Base-by-base conservation (phyloP, 352 stramenopile genomes). In the Phytophthora citricola region DNA sequence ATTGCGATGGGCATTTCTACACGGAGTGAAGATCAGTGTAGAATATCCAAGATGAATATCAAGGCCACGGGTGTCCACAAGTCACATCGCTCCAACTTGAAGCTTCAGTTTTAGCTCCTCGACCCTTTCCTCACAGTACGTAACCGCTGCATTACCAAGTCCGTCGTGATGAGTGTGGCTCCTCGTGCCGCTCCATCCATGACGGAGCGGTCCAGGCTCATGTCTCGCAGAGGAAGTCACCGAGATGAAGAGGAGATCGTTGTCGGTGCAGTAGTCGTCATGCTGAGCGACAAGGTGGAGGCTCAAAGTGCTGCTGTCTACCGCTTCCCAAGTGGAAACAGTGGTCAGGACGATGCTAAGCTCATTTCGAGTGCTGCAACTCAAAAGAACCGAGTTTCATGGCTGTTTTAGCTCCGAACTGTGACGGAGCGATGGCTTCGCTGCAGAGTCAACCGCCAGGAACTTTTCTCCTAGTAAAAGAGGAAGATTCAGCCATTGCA, bases 401-500 rank as follows among this genome's bases (percentile, higher is more conserved):
- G n/a, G 83, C 76, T n/a, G 55, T 87, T 17, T 20, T 89, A 17
- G 75, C 83, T 15, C 83, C 76, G 1, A 81, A 46, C 39, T 57
- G 71, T 24, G 74, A 82, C 1, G 41, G 63, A 17, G 80, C 80
- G 4, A 66, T 81, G 43, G 54, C 72, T 39, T 87, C 68, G 12
- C 63, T 91, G 6, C 43, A 49, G 0, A 76, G 65, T 20, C 83
- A 87, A 46, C 83, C 78, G 1, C 43, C 83, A 26, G 79, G 76
- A 0, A 78, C 80, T 17, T 85, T 78, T 44, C 17, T 90, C 11
- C 43, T 91, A 4, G 77, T 80, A 2, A 76, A 73, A 10, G 70
- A 87, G 26, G 64, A 75, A 36, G 76, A 85, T 48, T 60, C 71
- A 0, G 61, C 71, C 2, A 70, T 91, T 9, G 55, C 58, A 7